These are phyloP conservation scores for Nicotiana sylvestris DNA, from an alignment of 257 asterid species.

Conservation along the genomic window DNA sequence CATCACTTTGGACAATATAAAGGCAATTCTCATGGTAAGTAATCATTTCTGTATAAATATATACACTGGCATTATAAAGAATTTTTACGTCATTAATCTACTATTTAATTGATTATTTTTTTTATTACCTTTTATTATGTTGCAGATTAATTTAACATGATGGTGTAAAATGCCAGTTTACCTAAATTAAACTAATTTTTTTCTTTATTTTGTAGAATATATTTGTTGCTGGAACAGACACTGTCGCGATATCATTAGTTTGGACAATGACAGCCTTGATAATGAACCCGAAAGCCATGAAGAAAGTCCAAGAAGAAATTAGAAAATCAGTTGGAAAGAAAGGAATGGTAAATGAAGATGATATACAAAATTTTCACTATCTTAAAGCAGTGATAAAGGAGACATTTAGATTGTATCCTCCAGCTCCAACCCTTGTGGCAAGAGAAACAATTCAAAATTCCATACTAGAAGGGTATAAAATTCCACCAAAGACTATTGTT, in stretches of 20 bases:
- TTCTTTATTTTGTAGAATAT: neutral
- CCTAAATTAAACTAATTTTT: neutral
- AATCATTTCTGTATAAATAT: too few species aligned
- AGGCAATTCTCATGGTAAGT: neutral
- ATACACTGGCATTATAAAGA: too few species aligned
- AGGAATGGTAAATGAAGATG: neutral
- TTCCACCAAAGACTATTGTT: neutral
- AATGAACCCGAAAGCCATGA: neutral
- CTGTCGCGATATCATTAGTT: neutral
- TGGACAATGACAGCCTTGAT: neutral
- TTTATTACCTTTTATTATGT: too few species aligned
- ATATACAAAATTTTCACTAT: neutral
- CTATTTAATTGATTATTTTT: too few species aligned
- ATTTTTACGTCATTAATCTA: too few species aligned
- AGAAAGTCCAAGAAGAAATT: neutral
- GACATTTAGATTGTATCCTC: neutral
- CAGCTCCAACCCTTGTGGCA: neutral
- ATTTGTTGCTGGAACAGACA: neutral
- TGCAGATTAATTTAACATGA: too few species aligned
- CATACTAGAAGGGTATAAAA: neutral
- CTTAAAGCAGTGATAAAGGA: slow-evolving; percentile 1
- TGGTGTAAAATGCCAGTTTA: too few species aligned
- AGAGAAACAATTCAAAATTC: neutral
- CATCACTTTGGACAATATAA: neutral
- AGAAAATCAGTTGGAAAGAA: neutral